A percentile compares a stretch with the other conserved stretches of the same genome.
Conservation (phyloP, 345 rosid genomes). For the Salix udensis region DNA sequence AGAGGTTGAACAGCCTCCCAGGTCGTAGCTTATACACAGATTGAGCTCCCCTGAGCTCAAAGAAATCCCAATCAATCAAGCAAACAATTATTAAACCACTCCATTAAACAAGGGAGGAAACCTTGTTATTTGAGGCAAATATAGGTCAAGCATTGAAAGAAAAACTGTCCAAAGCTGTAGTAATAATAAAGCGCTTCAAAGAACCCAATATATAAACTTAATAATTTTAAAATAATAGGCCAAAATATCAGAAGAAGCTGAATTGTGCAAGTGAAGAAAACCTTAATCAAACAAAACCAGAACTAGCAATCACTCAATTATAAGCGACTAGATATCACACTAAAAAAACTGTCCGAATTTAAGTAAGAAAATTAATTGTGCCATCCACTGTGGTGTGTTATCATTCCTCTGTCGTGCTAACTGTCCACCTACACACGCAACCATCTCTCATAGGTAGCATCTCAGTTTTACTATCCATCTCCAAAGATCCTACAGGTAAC, state of each 20-base stretch:
- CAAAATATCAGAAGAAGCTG: neutral
- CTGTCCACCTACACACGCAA: neutral
- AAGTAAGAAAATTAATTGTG: neutral
- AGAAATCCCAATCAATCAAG: neutral
- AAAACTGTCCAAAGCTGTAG: neutral
- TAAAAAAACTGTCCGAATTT: neutral
- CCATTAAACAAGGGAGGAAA: neutral
- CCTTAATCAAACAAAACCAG: neutral
- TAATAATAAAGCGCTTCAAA: neutral
- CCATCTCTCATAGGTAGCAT: neutral
- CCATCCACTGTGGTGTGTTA: neutral
- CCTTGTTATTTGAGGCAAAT: neutral
- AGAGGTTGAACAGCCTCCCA: neutral
- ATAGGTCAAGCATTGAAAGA: neutral
- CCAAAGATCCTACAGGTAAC: neutral
- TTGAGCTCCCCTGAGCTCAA: neutral
- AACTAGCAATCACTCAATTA: neutral
- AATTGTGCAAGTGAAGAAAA: neutral
- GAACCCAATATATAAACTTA: neutral
- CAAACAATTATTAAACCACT: neutral
- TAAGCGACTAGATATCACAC: neutral
- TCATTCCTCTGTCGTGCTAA: neutral
- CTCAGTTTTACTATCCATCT: neutral
- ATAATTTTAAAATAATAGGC: neutral
- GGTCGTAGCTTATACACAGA: neutral